A percentile compares a stretch with the other conserved stretches of the same genome.
phyloP scores from a whole-genome alignment of 352 stramenopile species.

The Globisporangium spiculum region DNA sequence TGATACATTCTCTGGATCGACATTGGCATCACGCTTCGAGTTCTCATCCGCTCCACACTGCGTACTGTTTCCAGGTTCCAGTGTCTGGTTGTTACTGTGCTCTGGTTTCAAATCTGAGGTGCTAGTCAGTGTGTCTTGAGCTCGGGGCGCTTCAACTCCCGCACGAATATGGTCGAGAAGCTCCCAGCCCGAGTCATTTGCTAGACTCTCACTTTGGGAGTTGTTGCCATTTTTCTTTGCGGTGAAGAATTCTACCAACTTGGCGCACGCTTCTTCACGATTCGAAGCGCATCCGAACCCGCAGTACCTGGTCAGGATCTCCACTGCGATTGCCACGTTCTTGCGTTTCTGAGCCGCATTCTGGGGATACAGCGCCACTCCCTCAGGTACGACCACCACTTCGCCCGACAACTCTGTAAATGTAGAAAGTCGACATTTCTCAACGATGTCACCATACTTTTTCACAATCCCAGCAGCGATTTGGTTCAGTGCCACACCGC shows the following conservation, averaged over 20 bases:
- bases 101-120: neutral
- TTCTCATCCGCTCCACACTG: conserved; percentile 3
- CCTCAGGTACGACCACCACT: neutral
- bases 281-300: neutral
- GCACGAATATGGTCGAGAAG: conserved; percentile 14
- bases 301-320: conserved; percentile 4
- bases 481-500: conserved; percentile 36
- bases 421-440: neutral
- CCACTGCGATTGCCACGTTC: conserved; percentile 12
- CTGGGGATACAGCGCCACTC: conserved; percentile 5
- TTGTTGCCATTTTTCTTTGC: neutral
- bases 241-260: conserved; percentile 6
- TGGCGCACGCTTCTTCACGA: neutral
- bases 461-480: conserved; percentile 26
- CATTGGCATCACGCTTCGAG: neutral
- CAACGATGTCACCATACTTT: conserved; percentile 4
- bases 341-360: conserved; percentile 9
- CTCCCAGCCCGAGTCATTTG: neutral
- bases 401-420: neutral
- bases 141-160: neutral
- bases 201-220: neutral
- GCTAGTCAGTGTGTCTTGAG: neutral
- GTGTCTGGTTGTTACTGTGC: neutral
- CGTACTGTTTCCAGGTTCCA: neutral
- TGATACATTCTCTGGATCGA: neutral